These are phyloP conservation scores for Piper longum DNA, from an alignment of 164 flowering plant species.

Conservation along the genomic window DNA sequence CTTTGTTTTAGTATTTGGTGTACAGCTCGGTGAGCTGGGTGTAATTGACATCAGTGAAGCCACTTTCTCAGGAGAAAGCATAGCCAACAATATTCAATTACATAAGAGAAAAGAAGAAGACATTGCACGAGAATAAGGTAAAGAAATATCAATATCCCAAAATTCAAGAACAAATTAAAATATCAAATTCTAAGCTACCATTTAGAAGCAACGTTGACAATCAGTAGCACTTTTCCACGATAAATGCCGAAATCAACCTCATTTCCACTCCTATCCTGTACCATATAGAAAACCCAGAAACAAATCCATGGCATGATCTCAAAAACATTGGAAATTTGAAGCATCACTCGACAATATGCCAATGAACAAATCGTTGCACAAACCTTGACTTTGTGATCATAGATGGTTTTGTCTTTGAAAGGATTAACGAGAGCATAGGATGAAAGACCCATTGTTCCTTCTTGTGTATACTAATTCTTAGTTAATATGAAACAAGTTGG, in stretches of 20 bases:
- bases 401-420: too few species aligned
- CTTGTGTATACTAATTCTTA: too few species aligned
- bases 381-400: too few species aligned
- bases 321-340: too few species aligned
- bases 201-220: constrained; percentile 49
- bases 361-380: too few species aligned
- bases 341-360: too few species aligned
- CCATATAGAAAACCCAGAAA: not conserved
- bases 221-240: constrained; percentile 53
- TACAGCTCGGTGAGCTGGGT: constrained; percentile 69
- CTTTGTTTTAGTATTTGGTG: constrained; percentile 54
- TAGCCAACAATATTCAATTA: too few species aligned
- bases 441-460: too few species aligned
- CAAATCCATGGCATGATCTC: too few species aligned
- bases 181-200: constrained; percentile 26
- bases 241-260: constrained; percentile 58
- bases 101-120: not conserved
- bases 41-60: constrained; percentile 57
- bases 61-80: constrained; percentile 32
- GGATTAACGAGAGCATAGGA: too few species aligned
- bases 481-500: too few species aligned
- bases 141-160: not conserved
- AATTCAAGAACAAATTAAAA: not conserved
- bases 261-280: constrained; percentile 54
- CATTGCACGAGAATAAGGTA: not conserved